Evolutionary conservation across 2,329 filamentous ascomycete species (phyloP), one percentile per base, ranked within the genome.

Genomic region (Fusarium gaditjirri): DNA sequence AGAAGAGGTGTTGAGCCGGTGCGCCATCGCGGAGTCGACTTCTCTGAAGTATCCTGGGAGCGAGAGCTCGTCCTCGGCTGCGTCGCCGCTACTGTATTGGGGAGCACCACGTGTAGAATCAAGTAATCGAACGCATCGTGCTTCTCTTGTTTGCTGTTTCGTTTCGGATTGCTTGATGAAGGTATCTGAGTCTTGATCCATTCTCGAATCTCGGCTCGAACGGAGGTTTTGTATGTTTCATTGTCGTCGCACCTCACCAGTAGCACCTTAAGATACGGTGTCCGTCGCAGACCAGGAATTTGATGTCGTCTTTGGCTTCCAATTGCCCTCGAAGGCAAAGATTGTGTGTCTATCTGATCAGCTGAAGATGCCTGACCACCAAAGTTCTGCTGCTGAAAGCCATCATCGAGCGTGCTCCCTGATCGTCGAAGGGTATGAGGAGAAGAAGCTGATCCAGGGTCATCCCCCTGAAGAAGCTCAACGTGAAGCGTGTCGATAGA

Each of bases 101-200:
- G 95, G 23, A 97, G 86, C 17, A 98, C 93, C 31, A 99, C 93
- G 80, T 99, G 96, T 27, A 99, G 79, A 60, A 99, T 93, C 72
- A 99, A 85, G 93, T 95, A 98, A 81, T 99, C 96, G 75, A 93
- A 97, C 1, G 96, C 95, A 84, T 99, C 95, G 78, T 99, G 96
- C 70, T 97, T 96, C 78, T 98, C 95, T 77, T 94, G 92, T 25
- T 89, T 91, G 77, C 86, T 93, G 25, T 83, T 80, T 35, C 84
- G 82, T 77, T 84, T 82, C 59, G 90, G 89, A 57, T 86, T 87
- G 65, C 83, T 85, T 4, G 89, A 85, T 0, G 88, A 84, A 1
- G 90, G 87, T 0, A 91, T 90, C 70, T 97, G 88, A 11, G 88
- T 85, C 81, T 96, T 97, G 76, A 98, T 89, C 96, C 96, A 99